Evolutionary conservation across 176 grass and related monocot species (phyloP).

Genomic region (Oryza brachyantha): DNA sequence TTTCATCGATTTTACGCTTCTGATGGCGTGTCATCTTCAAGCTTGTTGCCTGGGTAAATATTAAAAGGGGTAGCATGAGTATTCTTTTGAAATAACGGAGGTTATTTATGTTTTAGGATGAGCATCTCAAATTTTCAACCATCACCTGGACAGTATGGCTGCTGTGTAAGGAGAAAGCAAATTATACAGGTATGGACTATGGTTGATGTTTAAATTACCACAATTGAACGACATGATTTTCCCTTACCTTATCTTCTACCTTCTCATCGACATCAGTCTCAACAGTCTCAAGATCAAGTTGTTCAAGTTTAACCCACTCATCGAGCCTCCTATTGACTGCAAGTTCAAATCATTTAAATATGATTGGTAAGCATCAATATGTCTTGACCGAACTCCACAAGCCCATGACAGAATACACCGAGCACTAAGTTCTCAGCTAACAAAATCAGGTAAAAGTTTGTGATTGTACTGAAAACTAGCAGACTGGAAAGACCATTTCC

Average conservation of each 20-base stretch:
- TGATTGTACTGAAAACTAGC: not conserved
- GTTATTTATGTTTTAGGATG: not conserved
- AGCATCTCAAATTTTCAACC: not conserved
- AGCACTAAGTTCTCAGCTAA: not conserved
- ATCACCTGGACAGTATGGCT: not conserved
- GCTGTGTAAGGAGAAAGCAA: not conserved
- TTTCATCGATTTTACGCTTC: conserved; percentile 98
- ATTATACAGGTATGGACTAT: not conserved
- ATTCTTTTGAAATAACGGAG: not conserved
- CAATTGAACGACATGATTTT: conserved; percentile 9
- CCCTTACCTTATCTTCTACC: conserved; percentile 87
- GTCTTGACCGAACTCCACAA: not conserved
- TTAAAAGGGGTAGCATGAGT: conserved; percentile 19
- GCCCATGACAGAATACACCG: not conserved
- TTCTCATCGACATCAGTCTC: conserved; percentile 97
- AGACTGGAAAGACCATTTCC: not conserved
- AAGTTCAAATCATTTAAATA: conserved; percentile 19
- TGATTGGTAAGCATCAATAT: not conserved
- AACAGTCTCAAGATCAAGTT: conserved; percentile 88
- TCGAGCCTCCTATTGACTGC: conserved; percentile 96
- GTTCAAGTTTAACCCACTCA: conserved; percentile 98
- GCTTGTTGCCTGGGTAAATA: conserved; percentile 71
- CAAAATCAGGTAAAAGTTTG: not conserved
- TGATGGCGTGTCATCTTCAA: conserved; percentile 99
- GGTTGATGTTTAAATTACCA: not conserved